Conservation (phyloP, 768 basidiomycete genomes). For the Tylopilus sp. region DNA sequence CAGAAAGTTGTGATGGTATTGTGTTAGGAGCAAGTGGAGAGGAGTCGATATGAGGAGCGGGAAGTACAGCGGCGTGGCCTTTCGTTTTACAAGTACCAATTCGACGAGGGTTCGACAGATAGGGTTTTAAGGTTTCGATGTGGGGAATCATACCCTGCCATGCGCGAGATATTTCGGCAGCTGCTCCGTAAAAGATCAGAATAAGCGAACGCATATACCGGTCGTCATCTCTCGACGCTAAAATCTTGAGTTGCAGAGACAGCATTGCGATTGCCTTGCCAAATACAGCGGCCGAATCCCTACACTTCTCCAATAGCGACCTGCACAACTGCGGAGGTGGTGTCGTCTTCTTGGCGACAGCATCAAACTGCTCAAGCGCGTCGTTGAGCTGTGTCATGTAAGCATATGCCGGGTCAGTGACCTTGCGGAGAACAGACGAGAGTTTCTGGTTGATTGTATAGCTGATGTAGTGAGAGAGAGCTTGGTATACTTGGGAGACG, state of each 20-base stretch:
- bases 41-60: constrained; percentile 20
- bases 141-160: constrained; percentile 80
- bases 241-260: constrained; percentile 73
- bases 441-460: constrained; percentile 82
- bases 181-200: constrained; percentile 83
- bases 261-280: constrained; percentile 86
- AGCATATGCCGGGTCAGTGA: constrained; percentile 78
- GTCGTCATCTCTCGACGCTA: constrained; percentile 72
- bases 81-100: constrained; percentile 31
- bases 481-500: constrained; percentile 85
- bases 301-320: constrained; percentile 75
- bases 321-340: constrained; percentile 75
- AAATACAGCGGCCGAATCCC: constrained; percentile 80
- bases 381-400: constrained; percentile 84
- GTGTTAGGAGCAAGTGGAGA: constrained; percentile 29
- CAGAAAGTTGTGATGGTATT: constrained; percentile 22
- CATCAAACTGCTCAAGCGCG: constrained; percentile 89
- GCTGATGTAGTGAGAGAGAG: constrained; percentile 81
- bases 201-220: constrained; percentile 85
- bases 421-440: constrained; percentile 74
- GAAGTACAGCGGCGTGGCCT: constrained; percentile 24
- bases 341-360: constrained; percentile 60
- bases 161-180: constrained; percentile 80
- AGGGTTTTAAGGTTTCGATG: constrained; percentile 63
- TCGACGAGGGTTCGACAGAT: constrained; percentile 47